Evolutionary conservation across 2,329 filamentous ascomycete genomes (phyloP), one percentile per base, ranked within the genome.

Genomic region (Trichoderma polysporum): DNA sequence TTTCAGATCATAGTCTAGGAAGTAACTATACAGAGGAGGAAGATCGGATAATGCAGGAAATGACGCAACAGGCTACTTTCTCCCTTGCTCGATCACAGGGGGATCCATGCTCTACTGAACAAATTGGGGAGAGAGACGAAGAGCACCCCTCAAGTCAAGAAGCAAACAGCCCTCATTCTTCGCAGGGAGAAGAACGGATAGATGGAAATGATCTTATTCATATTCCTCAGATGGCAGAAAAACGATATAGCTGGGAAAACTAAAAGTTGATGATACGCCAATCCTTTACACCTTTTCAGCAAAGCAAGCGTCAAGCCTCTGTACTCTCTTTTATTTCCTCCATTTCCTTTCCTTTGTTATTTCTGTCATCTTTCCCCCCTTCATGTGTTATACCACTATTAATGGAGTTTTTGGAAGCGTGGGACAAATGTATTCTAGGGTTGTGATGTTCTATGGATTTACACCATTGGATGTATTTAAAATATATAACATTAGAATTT

Each of bases 21-120:
- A 87, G 85, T 73, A 86, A 87, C 66, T 88, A 81, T 70, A 88
- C 85, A 0, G 81, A 85, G 10, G 82, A 87, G 27, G 83, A 88
- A 68, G 82, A 84, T 68, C 73, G 75, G 7, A 70, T 76, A 13
- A 72, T 71, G 35, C 73, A 74, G 41, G 75, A 76, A 61, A 65
- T 76, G 47, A 71, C 73, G 10, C 69, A 71, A 12, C 74, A 76
- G 25, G 68, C 69, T 8, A 72, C 71, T 17, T 37, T 70, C 22
- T 70, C 69, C 25, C 66, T 58, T 41, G 49, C 35, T 22, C 67
- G 35, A 22, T 58, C 52, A 31, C 33, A 49, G 4, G 52, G 53
- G 17, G 25, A 31, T 7, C 15, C 39, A 12, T 25, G 37, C 56
- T 45, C 31, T 35, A 45, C 29, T n/a, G 61, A 29, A 4, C 57